phyloP scores from a whole-genome alignment of 768 basidiomycete species.

The Candolleomyces aberdarensis region DNA sequence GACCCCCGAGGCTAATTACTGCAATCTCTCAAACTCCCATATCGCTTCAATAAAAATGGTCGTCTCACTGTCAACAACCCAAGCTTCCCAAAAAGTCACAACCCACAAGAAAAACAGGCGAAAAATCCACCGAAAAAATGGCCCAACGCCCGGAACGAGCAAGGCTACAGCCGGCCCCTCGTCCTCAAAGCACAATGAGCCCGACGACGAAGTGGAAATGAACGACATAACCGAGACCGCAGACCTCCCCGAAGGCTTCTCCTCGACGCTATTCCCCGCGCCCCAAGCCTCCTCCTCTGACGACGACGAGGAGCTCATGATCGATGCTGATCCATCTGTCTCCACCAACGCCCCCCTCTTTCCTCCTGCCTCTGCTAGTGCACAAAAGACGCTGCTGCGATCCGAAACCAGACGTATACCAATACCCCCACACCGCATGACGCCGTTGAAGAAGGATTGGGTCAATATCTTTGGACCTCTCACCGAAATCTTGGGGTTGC shows the following conservation, averaged over 20 bases:
- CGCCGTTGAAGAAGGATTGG: constrained; percentile 96
- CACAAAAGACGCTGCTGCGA: constrained; percentile 55
- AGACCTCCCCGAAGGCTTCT: constrained; percentile 13
- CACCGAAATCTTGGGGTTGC: constrained; percentile 90
- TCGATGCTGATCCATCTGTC: constrained; percentile 48
- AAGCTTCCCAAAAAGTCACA: constrained; percentile 14
- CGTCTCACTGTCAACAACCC: constrained; percentile 28
- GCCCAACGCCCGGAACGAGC: constrained; percentile 12
- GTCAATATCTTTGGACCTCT: constrained; percentile 92
- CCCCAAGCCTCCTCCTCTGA: constrained; percentile 2
- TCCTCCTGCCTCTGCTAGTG: constrained; percentile 61
- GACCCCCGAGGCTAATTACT: constrained; percentile 8
- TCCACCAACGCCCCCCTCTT: constrained; percentile 61
- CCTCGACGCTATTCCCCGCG: constrained; percentile 9
- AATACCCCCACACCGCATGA: constrained; percentile 97
- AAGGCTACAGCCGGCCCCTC: constrained; percentile 10
- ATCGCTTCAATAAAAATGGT: constrained; percentile 32
- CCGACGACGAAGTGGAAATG: constrained; percentile 22
- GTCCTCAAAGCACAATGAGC: constrained; percentile 10
- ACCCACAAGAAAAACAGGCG: constrained; percentile 34
- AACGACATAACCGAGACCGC: constrained; percentile 15
- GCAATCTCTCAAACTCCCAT: constrained; percentile 1
- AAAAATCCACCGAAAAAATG: constrained; percentile 34
- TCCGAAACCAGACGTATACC: constrained; percentile 86
- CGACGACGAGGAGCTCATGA: constrained; percentile 32